A percentile compares a stretch with the other conserved stretches of the same genome.
These are phyloP conservation scores for Cucurbita ficifolia DNA, from an alignment of 306 rosid genomes.

Conservation along the genomic window DNA sequence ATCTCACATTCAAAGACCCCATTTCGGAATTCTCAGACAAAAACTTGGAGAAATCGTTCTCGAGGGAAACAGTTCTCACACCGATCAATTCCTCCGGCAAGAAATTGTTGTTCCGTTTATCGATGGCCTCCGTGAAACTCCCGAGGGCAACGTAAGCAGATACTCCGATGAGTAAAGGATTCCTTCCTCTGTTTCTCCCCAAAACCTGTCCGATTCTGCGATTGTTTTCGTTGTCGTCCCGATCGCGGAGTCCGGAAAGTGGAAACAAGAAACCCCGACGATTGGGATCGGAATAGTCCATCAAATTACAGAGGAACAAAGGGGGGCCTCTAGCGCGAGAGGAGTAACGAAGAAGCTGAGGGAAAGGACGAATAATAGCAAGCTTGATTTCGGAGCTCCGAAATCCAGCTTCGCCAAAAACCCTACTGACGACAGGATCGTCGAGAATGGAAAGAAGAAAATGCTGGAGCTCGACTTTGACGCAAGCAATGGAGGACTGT, in stretches of 20 bases:
- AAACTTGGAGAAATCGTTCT: constrained; percentile 26
- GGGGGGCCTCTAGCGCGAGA: constrained; percentile 55
- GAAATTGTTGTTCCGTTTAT: constrained; percentile 28
- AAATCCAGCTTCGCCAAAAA: constrained; percentile 88
- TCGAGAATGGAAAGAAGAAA: constrained; percentile 69
- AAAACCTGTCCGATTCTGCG: constrained; percentile 65
- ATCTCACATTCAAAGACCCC: constrained; percentile 15
- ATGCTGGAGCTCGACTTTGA: constrained; percentile 84
- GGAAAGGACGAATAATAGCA: constrained; percentile 60
- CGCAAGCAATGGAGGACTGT: constrained; percentile 49
- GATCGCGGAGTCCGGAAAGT: constrained; percentile 19
- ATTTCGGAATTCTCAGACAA: constrained; percentile 17
- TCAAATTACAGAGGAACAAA: constrained; percentile 46
- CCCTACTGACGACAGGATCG: constrained; percentile 92
- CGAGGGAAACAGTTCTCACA: constrained; percentile 31
- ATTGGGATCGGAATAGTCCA: constrained; percentile 24
- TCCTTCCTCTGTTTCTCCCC: constrained; percentile 34
- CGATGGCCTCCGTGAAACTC: constrained; percentile 32
- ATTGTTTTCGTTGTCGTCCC: constrained; percentile 40
- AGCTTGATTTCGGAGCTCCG: constrained; percentile 89
- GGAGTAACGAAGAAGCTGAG: constrained; percentile 34
- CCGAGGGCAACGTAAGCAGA: constrained; percentile 44
- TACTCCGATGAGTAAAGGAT: constrained; percentile 75
- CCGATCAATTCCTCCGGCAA: constrained; percentile 46
- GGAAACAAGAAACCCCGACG: constrained; percentile 32